These are phyloP conservation scores for Pichia paraexigua DNA, from an alignment of 805 yeast species.

Conservation along the genomic window DNA sequence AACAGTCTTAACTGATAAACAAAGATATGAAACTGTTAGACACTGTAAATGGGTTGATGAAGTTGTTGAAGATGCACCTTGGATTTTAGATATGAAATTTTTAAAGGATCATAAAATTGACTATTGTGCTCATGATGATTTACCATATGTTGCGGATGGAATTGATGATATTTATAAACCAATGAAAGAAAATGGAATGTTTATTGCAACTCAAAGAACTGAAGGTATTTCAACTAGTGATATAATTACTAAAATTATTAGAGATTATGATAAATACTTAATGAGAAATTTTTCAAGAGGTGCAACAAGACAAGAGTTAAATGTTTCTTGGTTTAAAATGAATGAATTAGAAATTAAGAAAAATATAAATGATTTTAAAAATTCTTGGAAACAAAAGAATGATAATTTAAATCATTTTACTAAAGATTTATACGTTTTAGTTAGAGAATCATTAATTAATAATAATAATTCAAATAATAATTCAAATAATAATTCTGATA, in stretches of 20 bases:
- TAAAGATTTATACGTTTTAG: constrained; percentile 76
- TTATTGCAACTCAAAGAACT: constrained; percentile 90
- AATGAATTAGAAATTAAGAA: constrained; percentile 92
- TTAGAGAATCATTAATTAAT: constrained; percentile 53
- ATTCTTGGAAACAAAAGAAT: constrained; percentile 74
- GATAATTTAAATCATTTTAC: constrained; percentile 62
- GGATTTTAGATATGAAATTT: constrained; percentile 86
- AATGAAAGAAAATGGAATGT: constrained; percentile 83
- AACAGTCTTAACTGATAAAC: constrained; percentile 82
- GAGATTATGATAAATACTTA: constrained; percentile 93
- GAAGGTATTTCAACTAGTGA: constrained; percentile 95
- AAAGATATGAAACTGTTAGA: constrained; percentile 80
- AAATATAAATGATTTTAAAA: constrained; percentile 80
- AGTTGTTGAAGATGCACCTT: constrained; percentile 89
- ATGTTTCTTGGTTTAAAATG: constrained; percentile 95
- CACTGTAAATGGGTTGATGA: constrained; percentile 99
- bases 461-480: constrained; percentile 1
- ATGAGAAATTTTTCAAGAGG: constrained; percentile 98
- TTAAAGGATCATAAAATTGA: constrained; percentile 75
- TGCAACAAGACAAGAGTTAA: constrained; percentile 91
- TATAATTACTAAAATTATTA: constrained; percentile 87
- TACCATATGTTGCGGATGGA: constrained; percentile 87
- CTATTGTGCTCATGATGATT: constrained; percentile 95
- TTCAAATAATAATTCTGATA: constrained; percentile 4
- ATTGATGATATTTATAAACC: constrained; percentile 90